Conservation (phyloP, 345 rosid species). For the Syzygium grande region DNA sequence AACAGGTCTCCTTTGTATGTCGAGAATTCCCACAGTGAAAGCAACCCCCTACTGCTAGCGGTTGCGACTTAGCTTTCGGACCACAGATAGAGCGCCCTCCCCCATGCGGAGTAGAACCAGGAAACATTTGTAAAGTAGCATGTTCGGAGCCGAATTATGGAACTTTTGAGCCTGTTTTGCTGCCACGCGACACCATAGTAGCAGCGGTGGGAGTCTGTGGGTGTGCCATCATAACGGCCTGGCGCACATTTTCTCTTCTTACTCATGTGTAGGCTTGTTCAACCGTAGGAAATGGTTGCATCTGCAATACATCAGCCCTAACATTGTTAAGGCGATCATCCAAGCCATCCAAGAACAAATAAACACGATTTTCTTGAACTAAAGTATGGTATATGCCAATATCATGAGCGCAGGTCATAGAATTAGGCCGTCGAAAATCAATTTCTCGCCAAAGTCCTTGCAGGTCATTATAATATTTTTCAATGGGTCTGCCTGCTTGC, state of each 20-base stretch:
- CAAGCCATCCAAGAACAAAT: too few species aligned
- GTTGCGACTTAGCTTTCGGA: not conserved
- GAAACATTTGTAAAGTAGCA: not conserved
- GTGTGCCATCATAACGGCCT: too few species aligned
- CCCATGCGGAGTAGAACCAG: not conserved
- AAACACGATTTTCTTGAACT: too few species aligned
- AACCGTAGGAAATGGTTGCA: too few species aligned
- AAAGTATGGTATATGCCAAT: not conserved
- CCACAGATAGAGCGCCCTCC: not conserved
- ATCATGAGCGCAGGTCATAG: not conserved
- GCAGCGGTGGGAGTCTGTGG: too few species aligned
- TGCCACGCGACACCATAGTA: too few species aligned
- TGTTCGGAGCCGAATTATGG: too few species aligned
- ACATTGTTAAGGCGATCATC: too few species aligned
- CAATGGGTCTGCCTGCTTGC: not conserved
- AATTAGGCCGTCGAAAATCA: not conserved
- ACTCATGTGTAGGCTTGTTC: too few species aligned
- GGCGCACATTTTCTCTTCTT: too few species aligned
- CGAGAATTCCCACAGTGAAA: not conserved
- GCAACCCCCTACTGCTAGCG: not conserved
- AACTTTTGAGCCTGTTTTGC: too few species aligned
- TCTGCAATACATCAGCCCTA: too few species aligned
- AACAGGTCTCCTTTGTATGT: not conserved
- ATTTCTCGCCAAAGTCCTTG: conserved; percentile 1
- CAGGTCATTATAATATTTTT: not conserved